Evolutionary conservation across 2,329 filamentous ascomycete species (phyloP).

Genomic region (Diaporthe batatas): DNA sequence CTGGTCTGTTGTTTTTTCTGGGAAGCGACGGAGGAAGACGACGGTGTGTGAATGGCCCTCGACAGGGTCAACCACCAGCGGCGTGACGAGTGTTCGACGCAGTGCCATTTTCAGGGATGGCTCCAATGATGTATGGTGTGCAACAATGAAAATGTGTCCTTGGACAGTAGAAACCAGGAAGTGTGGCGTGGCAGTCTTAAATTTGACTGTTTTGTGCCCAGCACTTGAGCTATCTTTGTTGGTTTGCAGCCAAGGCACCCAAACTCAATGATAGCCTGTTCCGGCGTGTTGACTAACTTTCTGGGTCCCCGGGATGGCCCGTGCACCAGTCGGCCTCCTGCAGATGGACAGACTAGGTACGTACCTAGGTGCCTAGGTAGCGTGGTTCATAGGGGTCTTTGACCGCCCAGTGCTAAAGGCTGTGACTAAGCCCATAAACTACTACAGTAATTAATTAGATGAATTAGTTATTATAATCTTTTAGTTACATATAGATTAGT

Average conservation of each 20-base stretch:
- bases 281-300: background rate
- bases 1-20: constrained; percentile 37
- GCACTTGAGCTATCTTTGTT: background rate
- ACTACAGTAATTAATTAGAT: no score
- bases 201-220: background rate
- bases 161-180: background rate
- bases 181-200: background rate
- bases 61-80: constrained; percentile 41
- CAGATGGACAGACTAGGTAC: background rate
- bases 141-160: background rate
- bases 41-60: constrained; percentile 44
- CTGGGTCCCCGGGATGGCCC: background rate
- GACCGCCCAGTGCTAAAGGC: no score
- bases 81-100: constrained; percentile 32
- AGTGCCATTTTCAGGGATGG: constrained; percentile 36
- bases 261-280: background rate
- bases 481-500: no score
- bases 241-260: background rate
- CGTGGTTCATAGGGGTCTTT: no score
- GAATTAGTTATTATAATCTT: no score
- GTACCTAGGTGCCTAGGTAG: no score
- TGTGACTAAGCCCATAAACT: no score
- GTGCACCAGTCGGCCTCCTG: constrained; percentile 14
- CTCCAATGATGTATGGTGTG: background rate
- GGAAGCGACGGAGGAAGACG: constrained; percentile 44